Base-by-base conservation (phyloP, 805 yeast genomes). In the Huiozyma sinensis region DNA sequence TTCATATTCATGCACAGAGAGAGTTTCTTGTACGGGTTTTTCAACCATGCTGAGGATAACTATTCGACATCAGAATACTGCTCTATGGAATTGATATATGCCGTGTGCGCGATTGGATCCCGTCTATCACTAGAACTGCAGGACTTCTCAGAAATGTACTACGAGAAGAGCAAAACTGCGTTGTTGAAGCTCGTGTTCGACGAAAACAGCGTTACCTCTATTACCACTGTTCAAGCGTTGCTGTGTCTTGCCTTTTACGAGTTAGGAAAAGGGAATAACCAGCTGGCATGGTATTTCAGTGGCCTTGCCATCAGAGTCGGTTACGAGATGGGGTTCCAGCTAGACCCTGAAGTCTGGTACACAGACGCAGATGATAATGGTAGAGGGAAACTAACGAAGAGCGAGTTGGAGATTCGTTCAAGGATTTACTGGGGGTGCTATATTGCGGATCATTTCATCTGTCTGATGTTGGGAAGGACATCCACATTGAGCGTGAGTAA, bases 381-480 rank as follows among this genome's bases (percentile, higher is more conserved):
- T 10, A 51, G 44, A 24, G 58, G 55, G 10, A 61, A 63, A 34
- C 56, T 73, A 40, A 64, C 70, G n/a, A 67, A 70, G 31, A 67
- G 77, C 41, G 80, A 77, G 50, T 65, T 73, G 12, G 76, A 72
- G 36, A 76, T 79, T 44, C 66, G 82, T 46, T 70, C 77, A 41
- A 63, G 85, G 46, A 74, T 79, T 8, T 76, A 75, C 55, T 79
- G 85, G 85, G 84, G 84, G 4, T 71, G 79, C 41, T 79, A 73
- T 56, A 63, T 78, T 45, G 80, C 79, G 2, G 85, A 79, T 56
- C 83, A 77, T 54, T 74, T 78, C 51, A 75, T 78, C 33, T 73
- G 81, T 53, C 60, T 78, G 33, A 63, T 77, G 41, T 59, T 77
- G 39, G 85, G 85, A 3, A 61, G 83, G 42, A 81, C 82, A 0